phyloP scores from a whole-genome alignment of 257 asterid species.

The Primulina tabacum region DNA sequence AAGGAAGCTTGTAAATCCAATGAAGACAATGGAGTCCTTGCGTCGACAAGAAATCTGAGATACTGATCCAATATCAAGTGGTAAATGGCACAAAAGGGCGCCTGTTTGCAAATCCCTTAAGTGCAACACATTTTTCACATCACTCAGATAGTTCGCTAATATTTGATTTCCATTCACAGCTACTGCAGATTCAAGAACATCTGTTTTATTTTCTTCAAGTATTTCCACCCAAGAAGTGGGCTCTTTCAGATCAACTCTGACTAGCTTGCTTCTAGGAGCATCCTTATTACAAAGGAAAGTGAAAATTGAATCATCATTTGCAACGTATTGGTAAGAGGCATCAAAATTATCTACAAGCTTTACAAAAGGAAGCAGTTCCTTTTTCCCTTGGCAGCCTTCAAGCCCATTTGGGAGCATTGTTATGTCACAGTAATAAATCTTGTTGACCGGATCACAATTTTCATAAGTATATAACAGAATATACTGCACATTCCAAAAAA shows the following conservation, averaged over 20 bases:
- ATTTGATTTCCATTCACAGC: conserved; percentile 66
- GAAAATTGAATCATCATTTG: conserved; percentile 73
- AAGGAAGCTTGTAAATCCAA: conserved; percentile 81
- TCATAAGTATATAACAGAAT: conserved; percentile 54
- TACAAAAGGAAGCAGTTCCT: conserved; percentile 65
- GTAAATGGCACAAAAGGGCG: conserved; percentile 56
- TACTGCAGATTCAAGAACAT: conserved; percentile 87
- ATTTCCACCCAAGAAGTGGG: conserved; percentile 75
- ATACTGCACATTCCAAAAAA: conserved; percentile 58
- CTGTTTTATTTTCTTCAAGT: conserved; percentile 52
- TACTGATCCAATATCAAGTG: conserved; percentile 81
- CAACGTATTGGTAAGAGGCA: conserved; percentile 65
- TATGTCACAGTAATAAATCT: conserved; percentile 74
- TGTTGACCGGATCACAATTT: conserved; percentile 87
- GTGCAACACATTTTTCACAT: conserved; percentile 87
- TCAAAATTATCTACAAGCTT: conserved; percentile 79
- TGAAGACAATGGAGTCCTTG: conserved; percentile 51
- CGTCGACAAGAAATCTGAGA: conserved; percentile 67
- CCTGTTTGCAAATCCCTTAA: conserved; percentile 80
- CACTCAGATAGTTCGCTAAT: conserved; percentile 68
- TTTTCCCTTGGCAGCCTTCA: conserved; percentile 53
- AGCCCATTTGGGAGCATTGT: conserved; percentile 64
- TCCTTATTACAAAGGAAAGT: conserved; percentile 82
- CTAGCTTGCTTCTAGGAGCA: conserved; percentile 89
- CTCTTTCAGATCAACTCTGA: conserved; percentile 62